Conservation (phyloP, 148 eudicot species). For the Persicaria tinctoria region DNA sequence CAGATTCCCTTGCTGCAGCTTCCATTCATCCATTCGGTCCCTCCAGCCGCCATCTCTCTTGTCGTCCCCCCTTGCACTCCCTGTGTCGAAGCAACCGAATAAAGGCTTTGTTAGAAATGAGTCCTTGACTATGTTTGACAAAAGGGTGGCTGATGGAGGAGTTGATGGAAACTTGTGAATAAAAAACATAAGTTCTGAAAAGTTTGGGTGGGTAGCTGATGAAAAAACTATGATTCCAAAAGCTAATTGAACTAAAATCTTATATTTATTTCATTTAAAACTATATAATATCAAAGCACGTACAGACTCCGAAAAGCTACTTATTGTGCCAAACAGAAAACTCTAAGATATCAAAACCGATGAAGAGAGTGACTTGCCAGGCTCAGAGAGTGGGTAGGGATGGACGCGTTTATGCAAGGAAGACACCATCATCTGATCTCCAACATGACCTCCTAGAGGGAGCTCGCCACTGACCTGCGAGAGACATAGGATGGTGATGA, state of each 20-base stretch:
- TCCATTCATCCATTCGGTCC: background rate
- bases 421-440: constrained; percentile 15
- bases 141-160: no score
- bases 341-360: no score
- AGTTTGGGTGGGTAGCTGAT: no score
- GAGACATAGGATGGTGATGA: no score
- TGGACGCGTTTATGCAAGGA: background rate
- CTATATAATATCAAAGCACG: no score
- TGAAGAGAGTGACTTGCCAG: background rate
- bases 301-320: no score
- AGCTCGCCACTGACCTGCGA: constrained; percentile 40
- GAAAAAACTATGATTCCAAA: no score
- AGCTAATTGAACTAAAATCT: no score
- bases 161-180: no score
- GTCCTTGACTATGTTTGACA: background rate
- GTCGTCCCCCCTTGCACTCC: background rate
- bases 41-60: background rate
- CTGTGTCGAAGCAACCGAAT: background rate
- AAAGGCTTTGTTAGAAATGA: background rate
- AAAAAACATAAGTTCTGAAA: no score
- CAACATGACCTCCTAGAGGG: constrained; percentile 48
- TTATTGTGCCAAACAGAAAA: no score
- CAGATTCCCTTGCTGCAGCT: background rate
- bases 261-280: no score
- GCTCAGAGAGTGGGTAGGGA: background rate